Evolutionary conservation across 441 rosid genomes (phyloP), one percentile per base, ranked within the genome.

Genomic region (Pelargonium cotyledonis): DNA sequence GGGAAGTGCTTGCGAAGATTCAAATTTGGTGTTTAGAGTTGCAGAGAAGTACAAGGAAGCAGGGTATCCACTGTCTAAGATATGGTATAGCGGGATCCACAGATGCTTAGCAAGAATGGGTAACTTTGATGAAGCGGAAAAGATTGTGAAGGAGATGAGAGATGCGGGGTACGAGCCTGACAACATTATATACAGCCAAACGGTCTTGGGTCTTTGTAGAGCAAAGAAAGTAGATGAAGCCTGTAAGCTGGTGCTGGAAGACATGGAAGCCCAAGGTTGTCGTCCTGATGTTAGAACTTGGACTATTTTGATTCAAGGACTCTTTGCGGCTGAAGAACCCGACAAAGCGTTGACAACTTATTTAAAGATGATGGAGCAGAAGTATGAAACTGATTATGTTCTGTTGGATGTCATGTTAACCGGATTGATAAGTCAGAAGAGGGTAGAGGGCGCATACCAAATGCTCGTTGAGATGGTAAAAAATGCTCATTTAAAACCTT

Each of bases 231-330:
- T 89, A 31, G 95, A 89, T 40, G 95, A 91, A 80, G 97, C 97
- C 14, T 75, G 83, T 31, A 72, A 78, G 8, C 21, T 53, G 58
- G 78, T 89, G 66, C 62, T 91, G 31, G 85, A 85, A 78, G 83
- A 80, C 63, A 91, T 91, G 96, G 96, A 86, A 77, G 84, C 74
- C 26, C 67, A 76, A 15, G 89, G 89, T 26, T 89, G 96, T 44
- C 35, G 60, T 51, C 90, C 96, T 0, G 98, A 91, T 68, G 78
- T 88, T 69, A 90, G 80, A 78, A 93, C 92, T 5, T 93, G 98
- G 98, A 93, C 98, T 44, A 85, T 89, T 74, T 83, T 93, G 82
- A 93, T 91, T 76, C 87, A 89, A 78, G 96, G 96, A 62, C 91
- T 83, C 68, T 93, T 89, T 79, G 81, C 60, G 67, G 90, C 89